Conservation (phyloP, 768 basidiomycete genomes). For the Boletus sp. region DNA sequence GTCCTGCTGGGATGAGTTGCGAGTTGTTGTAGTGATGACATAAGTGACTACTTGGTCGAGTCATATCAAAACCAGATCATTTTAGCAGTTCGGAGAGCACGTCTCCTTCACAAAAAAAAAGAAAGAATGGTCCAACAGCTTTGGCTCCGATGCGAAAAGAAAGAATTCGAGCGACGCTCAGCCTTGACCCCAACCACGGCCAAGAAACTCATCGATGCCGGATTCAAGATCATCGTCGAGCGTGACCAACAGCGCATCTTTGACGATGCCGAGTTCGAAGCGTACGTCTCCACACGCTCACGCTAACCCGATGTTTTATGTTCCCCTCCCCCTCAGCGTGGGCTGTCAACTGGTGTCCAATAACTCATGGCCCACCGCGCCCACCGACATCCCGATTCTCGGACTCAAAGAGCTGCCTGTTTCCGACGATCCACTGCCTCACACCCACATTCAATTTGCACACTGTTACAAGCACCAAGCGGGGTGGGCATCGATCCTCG, state of each 20-base stretch:
- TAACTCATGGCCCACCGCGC: constrained; percentile 86
- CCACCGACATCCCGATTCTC: constrained; percentile 72
- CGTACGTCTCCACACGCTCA: constrained; percentile 47
- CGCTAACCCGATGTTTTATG: background rate
- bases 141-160: constrained; percentile 98
- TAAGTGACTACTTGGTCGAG: too few relatives aligned
- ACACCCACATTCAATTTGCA: constrained; percentile 97
- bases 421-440: constrained; percentile 77
- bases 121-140: constrained; percentile 42
- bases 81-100: too few relatives aligned
- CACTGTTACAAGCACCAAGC: constrained; percentile 97
- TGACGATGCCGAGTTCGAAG: constrained; percentile 87
- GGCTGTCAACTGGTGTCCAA: constrained; percentile 86
- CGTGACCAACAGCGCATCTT: constrained; percentile 93
- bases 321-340: constrained; percentile 47
- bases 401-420: constrained; percentile 94
- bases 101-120: background rate
- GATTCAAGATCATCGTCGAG: constrained; percentile 90
- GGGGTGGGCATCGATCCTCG: constrained; percentile 85
- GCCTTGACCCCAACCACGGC: constrained; percentile 92
- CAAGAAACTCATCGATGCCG: constrained; percentile 81
- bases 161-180: constrained; percentile 88
- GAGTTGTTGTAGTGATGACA: too few relatives aligned
- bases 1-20: too few relatives aligned
- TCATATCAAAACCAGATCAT: too few relatives aligned